Percentiles rank a stretch among this genome's conserved stretches.
These are phyloP conservation scores for Vicia sativa DNA, from an alignment of 306 rosid species.

Conservation along the genomic window DNA sequence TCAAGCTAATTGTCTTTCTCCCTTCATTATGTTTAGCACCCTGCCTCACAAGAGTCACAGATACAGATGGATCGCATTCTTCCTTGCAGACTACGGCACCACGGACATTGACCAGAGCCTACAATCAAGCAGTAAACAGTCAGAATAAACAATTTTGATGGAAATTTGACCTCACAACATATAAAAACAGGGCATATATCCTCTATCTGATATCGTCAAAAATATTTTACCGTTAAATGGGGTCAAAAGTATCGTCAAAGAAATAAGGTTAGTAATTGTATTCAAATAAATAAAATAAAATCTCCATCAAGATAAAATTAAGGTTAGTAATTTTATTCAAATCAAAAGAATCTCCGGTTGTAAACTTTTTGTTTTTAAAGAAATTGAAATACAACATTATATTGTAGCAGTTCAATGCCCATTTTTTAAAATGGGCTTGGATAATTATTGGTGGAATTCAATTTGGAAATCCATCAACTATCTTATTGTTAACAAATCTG, in stretches of 20 bases:
- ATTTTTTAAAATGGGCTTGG: conserved; percentile 7
- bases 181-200: conserved; percentile 11
- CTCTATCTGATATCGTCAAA: too few species aligned
- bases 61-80: conserved; percentile 78
- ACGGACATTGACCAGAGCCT: conserved; percentile 84
- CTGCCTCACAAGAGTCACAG: conserved; percentile 65
- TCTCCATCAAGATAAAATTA: neutral
- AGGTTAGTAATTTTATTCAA: conserved; percentile 8
- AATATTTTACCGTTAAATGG: too few species aligned
- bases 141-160: conserved; percentile 25
- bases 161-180: neutral
- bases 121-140: conserved; percentile 36
- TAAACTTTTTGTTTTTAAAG: neutral
- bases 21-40: conserved; percentile 56
- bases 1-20: conserved; percentile 63
- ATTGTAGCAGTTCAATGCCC: conserved; percentile 10
- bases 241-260: conserved; percentile 24
- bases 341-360: conserved; percentile 21
- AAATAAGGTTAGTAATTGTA: neutral
- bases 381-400: conserved; percentile 13
- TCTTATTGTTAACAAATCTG: conserved; percentile 13
- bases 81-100: conserved; percentile 87
- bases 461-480: conserved; percentile 1
- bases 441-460: conserved; percentile 24
- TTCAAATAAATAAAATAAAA: too few species aligned